A percentile compares a stretch with the other conserved stretches of the same genome.
Conservation (phyloP, 2,329 filamentous ascomycete species). For the Exserohilum turcica region DNA sequence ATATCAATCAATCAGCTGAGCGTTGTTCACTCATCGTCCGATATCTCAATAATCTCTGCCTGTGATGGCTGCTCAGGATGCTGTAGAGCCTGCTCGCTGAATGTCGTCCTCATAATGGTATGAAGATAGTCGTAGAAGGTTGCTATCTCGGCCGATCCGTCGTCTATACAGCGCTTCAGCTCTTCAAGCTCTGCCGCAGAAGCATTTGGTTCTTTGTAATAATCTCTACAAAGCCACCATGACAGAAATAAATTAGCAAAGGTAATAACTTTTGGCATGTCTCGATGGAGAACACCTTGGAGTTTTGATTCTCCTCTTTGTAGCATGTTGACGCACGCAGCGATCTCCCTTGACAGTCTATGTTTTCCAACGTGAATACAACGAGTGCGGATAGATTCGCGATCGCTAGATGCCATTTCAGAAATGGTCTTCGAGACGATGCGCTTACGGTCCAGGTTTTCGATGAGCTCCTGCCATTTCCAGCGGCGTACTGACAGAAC, state of each 20-base stretch:
- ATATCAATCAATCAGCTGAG: not conserved
- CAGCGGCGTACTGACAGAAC: slow-evolving; percentile 36
- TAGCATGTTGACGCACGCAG: slow-evolving; percentile 33
- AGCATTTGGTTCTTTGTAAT: slow-evolving; percentile 13
- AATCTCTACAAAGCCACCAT: slow-evolving; percentile 43
- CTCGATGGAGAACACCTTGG: slow-evolving; percentile 30
- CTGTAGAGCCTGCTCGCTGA: slow-evolving; percentile 28
- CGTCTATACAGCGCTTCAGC: slow-evolving; percentile 18
- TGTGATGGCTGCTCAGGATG: slow-evolving; percentile 30
- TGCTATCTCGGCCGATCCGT: slow-evolving; percentile 16
- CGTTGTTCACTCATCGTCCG: slow-evolving; percentile 25
- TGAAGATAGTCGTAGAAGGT: slow-evolving; percentile 36
- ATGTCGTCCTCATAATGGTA: slow-evolving; percentile 31
- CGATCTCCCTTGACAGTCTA: slow-evolving; percentile 32
- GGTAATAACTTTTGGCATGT: slow-evolving; percentile 30
- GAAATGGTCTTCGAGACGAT: slow-evolving; percentile 52
- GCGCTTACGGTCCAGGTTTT: slow-evolving; percentile 50
- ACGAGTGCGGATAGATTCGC: slow-evolving; percentile 29
- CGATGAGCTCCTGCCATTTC: slow-evolving; percentile 45
- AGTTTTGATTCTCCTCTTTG: slow-evolving; percentile 24
- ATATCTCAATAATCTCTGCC: slow-evolving; percentile 37
- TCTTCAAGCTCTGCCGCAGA: slow-evolving; percentile 20
- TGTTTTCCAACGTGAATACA: slow-evolving; percentile 21
- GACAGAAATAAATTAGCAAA: slow-evolving; percentile 42
- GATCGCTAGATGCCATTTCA: slow-evolving; percentile 31